phyloP scores from a whole-genome alignment of 208 protist species.

The Leptomonas seymouri region DNA sequence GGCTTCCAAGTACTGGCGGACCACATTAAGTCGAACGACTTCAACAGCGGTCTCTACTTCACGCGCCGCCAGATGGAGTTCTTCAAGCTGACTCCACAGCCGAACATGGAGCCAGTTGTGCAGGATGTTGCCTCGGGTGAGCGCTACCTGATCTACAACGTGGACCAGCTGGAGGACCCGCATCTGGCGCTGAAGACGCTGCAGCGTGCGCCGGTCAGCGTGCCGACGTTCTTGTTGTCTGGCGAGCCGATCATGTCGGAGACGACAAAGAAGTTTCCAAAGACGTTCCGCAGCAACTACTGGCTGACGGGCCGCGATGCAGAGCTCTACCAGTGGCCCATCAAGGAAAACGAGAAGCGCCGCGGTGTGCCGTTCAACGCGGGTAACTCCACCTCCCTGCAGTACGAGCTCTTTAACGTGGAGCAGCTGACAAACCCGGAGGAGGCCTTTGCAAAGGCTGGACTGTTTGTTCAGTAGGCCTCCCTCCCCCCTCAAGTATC shows the following conservation, averaged over 20 bases:
- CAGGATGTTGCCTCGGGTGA: constrained; percentile 73
- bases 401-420: constrained; percentile 88
- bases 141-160: constrained; percentile 86
- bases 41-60: constrained; percentile 91
- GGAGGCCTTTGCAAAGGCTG: constrained; percentile 86
- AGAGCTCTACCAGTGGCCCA: constrained; percentile 87
- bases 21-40: constrained; percentile 82
- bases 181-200: constrained; percentile 81
- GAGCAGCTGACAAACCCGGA: constrained; percentile 89
- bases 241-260: constrained; percentile 82
- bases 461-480: constrained; percentile 75
- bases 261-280: constrained; percentile 72
- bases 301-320: constrained; percentile 88
- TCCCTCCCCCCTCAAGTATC: no score
- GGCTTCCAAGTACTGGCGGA: constrained; percentile 56
- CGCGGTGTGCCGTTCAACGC: constrained; percentile 71
- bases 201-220: constrained; percentile 73
- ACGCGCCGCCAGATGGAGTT: constrained; percentile 83
- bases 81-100: constrained; percentile 79
- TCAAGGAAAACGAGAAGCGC: constrained; percentile 81
- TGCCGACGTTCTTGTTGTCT: constrained; percentile 84
- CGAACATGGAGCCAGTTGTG: constrained; percentile 60
- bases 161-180: constrained; percentile 89
- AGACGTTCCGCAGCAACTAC: constrained; percentile 83
- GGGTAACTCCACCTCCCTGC: constrained; percentile 48